Evolutionary conservation across 2,329 filamentous ascomycete genomes (phyloP), one percentile per base, ranked within the genome.

Genomic region (Trichophyton mentagrophytes): DNA sequence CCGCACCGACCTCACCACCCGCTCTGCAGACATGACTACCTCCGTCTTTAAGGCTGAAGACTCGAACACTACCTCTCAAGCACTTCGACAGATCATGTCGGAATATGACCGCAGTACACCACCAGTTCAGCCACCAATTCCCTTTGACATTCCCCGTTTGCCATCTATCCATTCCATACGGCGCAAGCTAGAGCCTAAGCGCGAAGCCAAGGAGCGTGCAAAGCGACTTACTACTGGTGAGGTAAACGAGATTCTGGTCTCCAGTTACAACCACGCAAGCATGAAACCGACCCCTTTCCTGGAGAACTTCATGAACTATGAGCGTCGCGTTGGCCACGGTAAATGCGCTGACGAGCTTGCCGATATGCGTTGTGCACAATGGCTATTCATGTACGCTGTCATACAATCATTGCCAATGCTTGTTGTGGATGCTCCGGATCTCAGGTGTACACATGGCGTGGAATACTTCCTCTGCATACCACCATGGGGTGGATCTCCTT

Each of bases 81-180:
- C 88, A 1, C 77, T 97, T 53, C 85, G 92, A 60, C 86, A 85
- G 64, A 82, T 96, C 11, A 79, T 96, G 64, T 85, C 83, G 66
- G 92, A 97, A 73, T 96, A 90, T 69, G 93, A 99, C 70, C 84
- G 87, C 62, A 92, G 88, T 7, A 89, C 86, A 13, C 90, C 92
- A 0, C 93, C 93, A 0, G 90, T 97, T 0, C 83, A 92, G 62
- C 93, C 93, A 0, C 90, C 92, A 0, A 85, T 97, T 60, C 92
- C 93, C 0, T 97, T 92, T 69, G 92, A 97, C 70, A 79, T 89
- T 3, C 92, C 93, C 2, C 82, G 85, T 65, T 74, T 95, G 25
- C 92, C 92, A 0, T 82, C 80, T 0, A 80, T 95, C 67, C 79
- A 80, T 36, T 78, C 83, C 1, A 79, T 90, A 17, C 79, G 86